A percentile compares a stretch with the other conserved stretches of the same genome.
phyloP scores from a whole-genome alignment of 2,329 filamentous ascomycete species.

The Calcarisporium arbuscula region DNA sequence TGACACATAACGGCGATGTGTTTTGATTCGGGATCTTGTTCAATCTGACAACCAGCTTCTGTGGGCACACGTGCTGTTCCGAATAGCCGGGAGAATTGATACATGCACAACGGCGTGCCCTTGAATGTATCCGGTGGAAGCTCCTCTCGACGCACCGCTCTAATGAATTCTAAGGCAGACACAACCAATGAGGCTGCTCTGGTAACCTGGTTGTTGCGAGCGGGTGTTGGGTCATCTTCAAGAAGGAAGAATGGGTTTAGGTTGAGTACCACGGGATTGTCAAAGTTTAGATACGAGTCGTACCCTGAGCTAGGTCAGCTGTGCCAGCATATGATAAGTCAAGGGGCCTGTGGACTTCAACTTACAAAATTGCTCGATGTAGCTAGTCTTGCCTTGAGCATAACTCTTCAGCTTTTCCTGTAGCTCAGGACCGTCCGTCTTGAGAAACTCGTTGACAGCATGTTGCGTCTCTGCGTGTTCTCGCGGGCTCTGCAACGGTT shows the following conservation, averaged over 20 bases:
- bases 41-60: slow-evolving; percentile 90
- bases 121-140: slow-evolving; percentile 81
- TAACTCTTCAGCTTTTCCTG: slow-evolving; percentile 89
- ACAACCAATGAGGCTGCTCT: slow-evolving; percentile 86
- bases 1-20: slow-evolving; percentile 91
- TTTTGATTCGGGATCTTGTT: slow-evolving; percentile 87
- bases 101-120: slow-evolving; percentile 89
- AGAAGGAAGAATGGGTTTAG: slow-evolving; percentile 96
- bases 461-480: slow-evolving; percentile 79
- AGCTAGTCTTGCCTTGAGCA: slow-evolving; percentile 84
- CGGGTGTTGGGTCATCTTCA: slow-evolving; percentile 94
- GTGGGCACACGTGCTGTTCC: slow-evolving; percentile 92
- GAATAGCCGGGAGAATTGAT: slow-evolving; percentile 92
- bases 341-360: slow-evolving; percentile 13
- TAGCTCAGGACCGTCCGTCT: slow-evolving; percentile 71
- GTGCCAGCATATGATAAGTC: neutral
- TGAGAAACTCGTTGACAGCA: slow-evolving; percentile 78
- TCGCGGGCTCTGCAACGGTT: slow-evolving; percentile 70
- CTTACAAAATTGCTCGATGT: slow-evolving; percentile 98
- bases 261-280: slow-evolving; percentile 95
- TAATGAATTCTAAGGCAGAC: slow-evolving; percentile 85
- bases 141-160: slow-evolving; percentile 88
- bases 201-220: slow-evolving; percentile 93
- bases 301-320: slow-evolving; percentile 60
- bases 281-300: slow-evolving; percentile 95